Conservation (phyloP, 176 grass and related monocot species). For the Rhynchospora breviuscula region DNA sequence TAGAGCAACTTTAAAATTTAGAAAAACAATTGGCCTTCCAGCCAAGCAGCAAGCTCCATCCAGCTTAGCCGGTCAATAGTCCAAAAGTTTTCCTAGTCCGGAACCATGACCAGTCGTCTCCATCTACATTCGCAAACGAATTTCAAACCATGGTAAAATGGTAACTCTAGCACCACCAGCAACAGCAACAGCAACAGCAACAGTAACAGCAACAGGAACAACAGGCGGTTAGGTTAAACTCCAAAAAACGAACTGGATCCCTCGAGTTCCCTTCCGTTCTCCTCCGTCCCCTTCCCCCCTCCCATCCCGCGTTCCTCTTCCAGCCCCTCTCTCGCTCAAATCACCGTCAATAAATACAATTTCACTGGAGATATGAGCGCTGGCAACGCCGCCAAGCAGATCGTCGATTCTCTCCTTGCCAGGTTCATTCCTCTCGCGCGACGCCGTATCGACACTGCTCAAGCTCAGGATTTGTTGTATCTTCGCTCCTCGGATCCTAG, state of each 20-base stretch:
- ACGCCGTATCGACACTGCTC: slow-evolving; percentile 98
- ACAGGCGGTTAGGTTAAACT: too few relatives aligned
- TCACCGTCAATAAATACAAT: slow-evolving; percentile 16
- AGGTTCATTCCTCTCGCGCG: slow-evolving; percentile 93
- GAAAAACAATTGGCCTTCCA: too few relatives aligned
- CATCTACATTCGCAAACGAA: too few relatives aligned
- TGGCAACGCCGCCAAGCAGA: slow-evolving; percentile 81
- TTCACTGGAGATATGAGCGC: slow-evolving; percentile 39
- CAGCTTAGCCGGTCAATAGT: too few relatives aligned
- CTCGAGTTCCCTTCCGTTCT: slow-evolving; percentile 24
- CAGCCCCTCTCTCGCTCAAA: slow-evolving; percentile 35
- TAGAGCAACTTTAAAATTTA: too few relatives aligned
- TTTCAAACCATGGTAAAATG: too few relatives aligned
- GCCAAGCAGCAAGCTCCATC: too few relatives aligned
- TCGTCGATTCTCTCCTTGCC: slow-evolving; percentile 95
- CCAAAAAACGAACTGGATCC: slow-evolving; percentile 40
- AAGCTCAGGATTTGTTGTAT: slow-evolving; percentile 94
- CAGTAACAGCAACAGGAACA: too few relatives aligned
- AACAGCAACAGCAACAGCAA: too few relatives aligned
- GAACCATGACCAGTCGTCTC: too few relatives aligned
- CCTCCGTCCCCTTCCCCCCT: slow-evolving; percentile 42
- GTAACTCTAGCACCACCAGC: too few relatives aligned
- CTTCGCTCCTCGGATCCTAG: slow-evolving; percentile 89
- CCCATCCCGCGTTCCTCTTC: slow-evolving; percentile 18
- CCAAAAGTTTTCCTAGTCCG: too few relatives aligned